These are phyloP conservation scores for Apiotrichum montevideense DNA, from an alignment of 1,284 basidiomycete species.

Conservation along the genomic window DNA sequence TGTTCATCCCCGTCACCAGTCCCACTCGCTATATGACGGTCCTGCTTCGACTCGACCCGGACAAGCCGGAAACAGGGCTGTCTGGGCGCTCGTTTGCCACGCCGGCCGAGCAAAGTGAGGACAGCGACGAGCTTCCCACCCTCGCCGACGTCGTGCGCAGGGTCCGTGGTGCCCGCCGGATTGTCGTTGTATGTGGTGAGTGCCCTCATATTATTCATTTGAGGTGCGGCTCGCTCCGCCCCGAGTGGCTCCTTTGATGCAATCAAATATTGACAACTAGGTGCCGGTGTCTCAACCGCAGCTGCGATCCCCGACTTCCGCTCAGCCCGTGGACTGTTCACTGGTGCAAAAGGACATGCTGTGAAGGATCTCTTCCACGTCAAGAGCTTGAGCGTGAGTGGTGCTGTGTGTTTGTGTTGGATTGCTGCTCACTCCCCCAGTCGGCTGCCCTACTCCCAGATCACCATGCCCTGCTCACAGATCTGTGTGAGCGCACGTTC, in stretches of 20 bases:
- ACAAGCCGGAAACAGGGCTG: background rate
- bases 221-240: no score
- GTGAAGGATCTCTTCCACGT: conserved; percentile 90
- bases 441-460: conserved; percentile 58
- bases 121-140: conserved; percentile 4
- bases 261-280: conserved; percentile 45
- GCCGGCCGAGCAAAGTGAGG: background rate
- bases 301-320: conserved; percentile 92
- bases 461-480: conserved; percentile 69
- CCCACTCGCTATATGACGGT: background rate
- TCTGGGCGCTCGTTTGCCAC: conserved; percentile 4
- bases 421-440: conserved; percentile 7
- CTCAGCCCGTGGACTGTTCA: conserved; percentile 74
- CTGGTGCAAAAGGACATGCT: conserved; percentile 58
- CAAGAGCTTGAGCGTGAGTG: conserved; percentile 74
- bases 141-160: conserved; percentile 37
- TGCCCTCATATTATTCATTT: conserved; percentile 15
- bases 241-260: background rate
- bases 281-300: conserved; percentile 84
- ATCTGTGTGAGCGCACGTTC: conserved; percentile 66
- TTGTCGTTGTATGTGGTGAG: conserved; percentile 80
- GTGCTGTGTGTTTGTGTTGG: background rate
- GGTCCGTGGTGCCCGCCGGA: conserved; percentile 68
- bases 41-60: background rate
- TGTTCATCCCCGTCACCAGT: no score